Base-by-base conservation (phyloP, 1,284 basidiomycete genomes). In the Tremellales sp. region DNA sequence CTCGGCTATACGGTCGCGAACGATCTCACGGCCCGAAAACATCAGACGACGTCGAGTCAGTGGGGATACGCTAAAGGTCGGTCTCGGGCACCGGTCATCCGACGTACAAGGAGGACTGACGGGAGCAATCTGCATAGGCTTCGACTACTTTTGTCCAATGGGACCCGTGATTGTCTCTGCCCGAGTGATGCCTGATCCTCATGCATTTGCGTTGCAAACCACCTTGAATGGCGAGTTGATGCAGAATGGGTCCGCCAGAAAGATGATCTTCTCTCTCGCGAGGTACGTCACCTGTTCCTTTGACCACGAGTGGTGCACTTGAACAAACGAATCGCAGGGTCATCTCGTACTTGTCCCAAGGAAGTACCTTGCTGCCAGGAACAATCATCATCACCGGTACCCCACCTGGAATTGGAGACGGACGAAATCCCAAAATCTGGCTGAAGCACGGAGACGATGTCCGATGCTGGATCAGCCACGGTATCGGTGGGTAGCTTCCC, bases 41-140 rank as follows among this genome's bases (percentile, higher is more conserved):
- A 85, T 56, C 86, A 88, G 61, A 71, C 83, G 66, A 78, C 80
- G 2, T 81, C 82, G 3, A 83, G 83, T 0, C 87, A 90, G 61
- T 90, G 87, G 87, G 76, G 79, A 21, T 88, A 87, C 70, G 86
- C 84, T n/a, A 90, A 90, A 68, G 78, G 84, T 85, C 39, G 32
- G 77, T 67, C 8, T 26, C 19, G 21, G 12, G 24, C 21, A 39
- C 10, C 27, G 22, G n/a, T n/a, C 25, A 7, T 19, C 12, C 5
- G 7, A 13, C 3, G n/a, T 5, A 22, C 22, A 43, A 6, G 4
- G 21, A 9, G n/a, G 18, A 35, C 10, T 25, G 26, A 39, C 31
- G 24, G 13, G 21, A 36, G 16, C 33, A 14, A 33, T 27, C 81
- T 4, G 85, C 80, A n/a, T 43, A 62, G 62, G 60, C 9, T 66